Percentiles rank a stretch among this genome's conserved stretches.
Conservation (phyloP, 768 basidiomycete genomes). For the Thelephora ganbajun region DNA sequence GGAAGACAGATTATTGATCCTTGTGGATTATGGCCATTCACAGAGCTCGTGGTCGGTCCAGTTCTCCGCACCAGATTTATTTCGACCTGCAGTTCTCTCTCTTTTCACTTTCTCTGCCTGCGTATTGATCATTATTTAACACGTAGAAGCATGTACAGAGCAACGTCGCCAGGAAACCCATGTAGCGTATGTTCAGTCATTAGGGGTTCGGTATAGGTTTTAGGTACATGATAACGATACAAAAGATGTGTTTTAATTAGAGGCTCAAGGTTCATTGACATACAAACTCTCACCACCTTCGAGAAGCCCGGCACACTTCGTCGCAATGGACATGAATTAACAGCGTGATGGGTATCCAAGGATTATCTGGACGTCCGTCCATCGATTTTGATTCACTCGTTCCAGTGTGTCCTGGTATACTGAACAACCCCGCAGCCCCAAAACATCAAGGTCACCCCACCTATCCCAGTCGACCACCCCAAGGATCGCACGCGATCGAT, state of each 20-base stretch:
- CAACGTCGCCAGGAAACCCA: too few species aligned
- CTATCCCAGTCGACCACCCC: conserved; percentile 44
- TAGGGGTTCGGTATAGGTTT: too few species aligned
- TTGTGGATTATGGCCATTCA: too few species aligned
- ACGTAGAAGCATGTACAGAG: too few species aligned
- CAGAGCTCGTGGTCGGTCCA: too few species aligned
- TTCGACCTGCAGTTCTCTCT: too few species aligned
- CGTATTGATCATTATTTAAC: too few species aligned
- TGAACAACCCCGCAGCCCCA: conserved; percentile 44
- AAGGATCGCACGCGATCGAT: conserved; percentile 18
- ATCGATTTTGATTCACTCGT: conserved; percentile 44
- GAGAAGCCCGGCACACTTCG: neutral
- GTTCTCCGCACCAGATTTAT: too few species aligned
- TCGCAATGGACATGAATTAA: neutral
- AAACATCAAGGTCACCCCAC: conserved; percentile 35
- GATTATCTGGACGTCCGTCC: conserved; percentile 48
- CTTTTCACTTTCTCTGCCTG: too few species aligned
- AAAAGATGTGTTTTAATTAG: neutral
- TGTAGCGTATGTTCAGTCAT: too few species aligned
- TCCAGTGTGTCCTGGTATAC: conserved; percentile 26
- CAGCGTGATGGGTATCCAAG: neutral
- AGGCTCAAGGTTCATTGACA: neutral
- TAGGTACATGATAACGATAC: too few species aligned
- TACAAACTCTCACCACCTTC: neutral
- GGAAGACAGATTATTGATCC: too few species aligned